A percentile compares a stretch with the other conserved stretches of the same genome.
phyloP scores from a whole-genome alignment of 2,329 filamentous ascomycete genomes.

The Aciculosporium take region DNA sequence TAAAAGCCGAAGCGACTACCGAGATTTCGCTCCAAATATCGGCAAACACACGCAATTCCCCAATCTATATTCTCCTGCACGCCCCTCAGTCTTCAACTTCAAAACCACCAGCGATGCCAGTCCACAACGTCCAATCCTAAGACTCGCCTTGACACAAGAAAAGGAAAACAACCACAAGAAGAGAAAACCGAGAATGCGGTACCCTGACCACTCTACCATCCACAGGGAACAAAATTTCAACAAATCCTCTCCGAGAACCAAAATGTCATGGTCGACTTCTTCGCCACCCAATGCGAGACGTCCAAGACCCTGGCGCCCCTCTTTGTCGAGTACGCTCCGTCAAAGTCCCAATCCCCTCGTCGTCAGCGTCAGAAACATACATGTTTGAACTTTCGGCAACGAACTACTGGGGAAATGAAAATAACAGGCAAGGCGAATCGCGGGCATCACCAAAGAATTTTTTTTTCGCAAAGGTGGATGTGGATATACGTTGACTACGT shows the following conservation, averaged over 20 bases:
- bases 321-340: conserved; percentile 5
- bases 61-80: no score
- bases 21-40: no score
- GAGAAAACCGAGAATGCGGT: no score
- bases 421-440: conserved; percentile 4
- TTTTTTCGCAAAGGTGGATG: conserved; percentile 5
- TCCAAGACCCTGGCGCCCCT: conserved; percentile 5
- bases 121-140: conserved; percentile 4
- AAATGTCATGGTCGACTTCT: conserved; percentile 4
- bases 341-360: background rate
- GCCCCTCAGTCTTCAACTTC: background rate
- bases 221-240: conserved; percentile 1
- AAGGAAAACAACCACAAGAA: background rate
- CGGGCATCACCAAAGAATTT: background rate
- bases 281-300: conserved; percentile 1
- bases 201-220: background rate
- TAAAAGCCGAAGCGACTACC: no score
- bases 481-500: no score
- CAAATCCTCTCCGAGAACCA: background rate
- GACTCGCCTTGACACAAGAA: background rate
- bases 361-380: no score
- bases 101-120: background rate
- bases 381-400: no score
- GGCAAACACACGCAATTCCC: no score
- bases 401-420: background rate